Evolutionary conservation across 495 filamentous ascomycete species (phyloP).

Genomic region (Trichoderma reesei): DNA sequence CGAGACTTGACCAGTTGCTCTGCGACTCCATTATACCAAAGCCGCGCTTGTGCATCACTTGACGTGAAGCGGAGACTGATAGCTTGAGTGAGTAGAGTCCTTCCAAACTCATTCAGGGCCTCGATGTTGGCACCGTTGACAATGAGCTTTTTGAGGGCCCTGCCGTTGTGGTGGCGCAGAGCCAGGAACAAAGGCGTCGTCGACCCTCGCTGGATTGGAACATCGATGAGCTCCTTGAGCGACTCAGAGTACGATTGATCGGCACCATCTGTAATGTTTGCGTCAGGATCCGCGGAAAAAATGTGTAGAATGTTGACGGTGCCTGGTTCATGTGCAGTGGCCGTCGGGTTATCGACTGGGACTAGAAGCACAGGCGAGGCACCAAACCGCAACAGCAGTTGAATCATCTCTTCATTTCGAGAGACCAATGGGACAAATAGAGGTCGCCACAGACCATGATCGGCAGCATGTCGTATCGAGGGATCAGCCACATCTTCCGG

Average conservation of each 20-base stretch:
- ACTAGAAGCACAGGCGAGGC: not conserved
- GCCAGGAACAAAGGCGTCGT: not conserved
- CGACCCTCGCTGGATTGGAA: not conserved
- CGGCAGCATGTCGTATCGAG: not conserved
- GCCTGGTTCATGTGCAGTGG: not conserved
- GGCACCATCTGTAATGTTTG: not conserved
- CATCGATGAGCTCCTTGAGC: not conserved
- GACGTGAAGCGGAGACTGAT: not conserved
- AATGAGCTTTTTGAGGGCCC: not conserved
- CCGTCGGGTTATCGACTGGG: not conserved
- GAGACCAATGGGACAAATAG: not conserved
- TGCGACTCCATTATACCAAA: not conserved
- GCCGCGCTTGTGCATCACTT: not conserved
- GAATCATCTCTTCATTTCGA: not conserved
- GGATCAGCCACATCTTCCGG: too few relatives aligned
- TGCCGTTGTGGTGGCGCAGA: not conserved
- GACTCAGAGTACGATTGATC: not conserved
- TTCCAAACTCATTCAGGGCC: not conserved
- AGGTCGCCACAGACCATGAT: not conserved
- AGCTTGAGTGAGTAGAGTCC: not conserved
- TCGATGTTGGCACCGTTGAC: not conserved
- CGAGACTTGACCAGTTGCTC: not conserved
- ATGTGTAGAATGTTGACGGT: not conserved
- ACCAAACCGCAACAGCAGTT: not conserved
- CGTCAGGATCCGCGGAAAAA: not conserved